Evolutionary conservation across 2,329 filamentous ascomycete species (phyloP).

Genomic region (Chaetoscypha palmicola): DNA sequence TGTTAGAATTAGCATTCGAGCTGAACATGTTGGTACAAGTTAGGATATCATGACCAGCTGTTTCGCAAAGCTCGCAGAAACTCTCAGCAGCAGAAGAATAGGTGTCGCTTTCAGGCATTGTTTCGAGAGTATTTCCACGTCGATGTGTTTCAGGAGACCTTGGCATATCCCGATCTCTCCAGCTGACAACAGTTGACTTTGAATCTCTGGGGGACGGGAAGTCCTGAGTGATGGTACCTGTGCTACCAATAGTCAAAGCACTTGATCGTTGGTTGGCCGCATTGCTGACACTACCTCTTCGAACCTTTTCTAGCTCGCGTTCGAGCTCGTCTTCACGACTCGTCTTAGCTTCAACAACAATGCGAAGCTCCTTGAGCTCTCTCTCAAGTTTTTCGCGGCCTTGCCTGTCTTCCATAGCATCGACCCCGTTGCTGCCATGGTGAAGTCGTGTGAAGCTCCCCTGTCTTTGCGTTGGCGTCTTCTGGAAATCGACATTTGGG

Average conservation of each 20-base stretch:
- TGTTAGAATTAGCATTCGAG: slow-evolving; percentile 19
- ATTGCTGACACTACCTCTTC: slow-evolving; percentile 36
- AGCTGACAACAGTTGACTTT: slow-evolving; percentile 55
- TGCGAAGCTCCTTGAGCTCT: slow-evolving; percentile 72
- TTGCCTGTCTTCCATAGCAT: slow-evolving; percentile 48
- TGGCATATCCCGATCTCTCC: slow-evolving; percentile 39
- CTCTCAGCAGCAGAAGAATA: slow-evolving; percentile 65
- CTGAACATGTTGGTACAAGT: slow-evolving; percentile 85
- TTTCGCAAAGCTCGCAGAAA: slow-evolving; percentile 87
- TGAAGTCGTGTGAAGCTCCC: slow-evolving; percentile 15
- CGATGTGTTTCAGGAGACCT: slow-evolving; percentile 40
- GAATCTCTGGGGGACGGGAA: slow-evolving; percentile 58
- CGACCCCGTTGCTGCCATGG: slow-evolving; percentile 40
- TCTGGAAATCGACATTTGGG: slow-evolving; percentile 26
- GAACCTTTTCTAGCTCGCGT: slow-evolving; percentile 66
- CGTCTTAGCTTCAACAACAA: slow-evolving; percentile 64
- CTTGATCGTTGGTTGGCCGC: slow-evolving; percentile 42
- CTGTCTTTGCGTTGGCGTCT: slow-evolving; percentile 27
- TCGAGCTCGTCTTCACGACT: slow-evolving; percentile 78
- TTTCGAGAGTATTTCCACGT: slow-evolving; percentile 52
- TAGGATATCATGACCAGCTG: slow-evolving; percentile 83
- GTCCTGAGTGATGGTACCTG: slow-evolving; percentile 35
- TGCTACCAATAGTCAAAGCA: slow-evolving; percentile 42
- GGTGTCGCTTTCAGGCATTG: slow-evolving; percentile 63
- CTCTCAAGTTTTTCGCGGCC: slow-evolving; percentile 66